A percentile compares a stretch with the other conserved stretches of the same genome.
These are phyloP conservation scores for Tremella yokohamensis DNA, from an alignment of 768 basidiomycete genomes.

Conservation along the genomic window DNA sequence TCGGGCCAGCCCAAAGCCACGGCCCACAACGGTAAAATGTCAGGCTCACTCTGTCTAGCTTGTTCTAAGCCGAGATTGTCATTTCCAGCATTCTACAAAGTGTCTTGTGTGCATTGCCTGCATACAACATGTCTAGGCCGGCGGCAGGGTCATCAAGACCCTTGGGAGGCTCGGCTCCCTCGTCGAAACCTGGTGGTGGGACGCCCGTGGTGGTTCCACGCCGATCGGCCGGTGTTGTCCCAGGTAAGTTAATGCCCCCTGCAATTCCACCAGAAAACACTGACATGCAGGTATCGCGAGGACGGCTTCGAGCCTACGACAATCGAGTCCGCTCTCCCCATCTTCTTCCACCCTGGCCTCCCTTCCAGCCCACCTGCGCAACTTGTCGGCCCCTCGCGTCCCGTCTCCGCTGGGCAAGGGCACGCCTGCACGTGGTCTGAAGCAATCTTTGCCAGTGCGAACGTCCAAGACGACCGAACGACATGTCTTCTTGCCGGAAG, in stretches of 20 bases:
- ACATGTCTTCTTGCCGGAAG: constrained; percentile 83
- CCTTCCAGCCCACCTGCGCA: constrained; percentile 46
- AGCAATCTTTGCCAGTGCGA: constrained; percentile 53
- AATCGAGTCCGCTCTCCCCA: constrained; percentile 25
- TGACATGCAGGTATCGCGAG: constrained; percentile 39
- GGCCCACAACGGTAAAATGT: too few species aligned
- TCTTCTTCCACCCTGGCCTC: constrained; percentile 31
- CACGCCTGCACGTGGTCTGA: constrained; percentile 35
- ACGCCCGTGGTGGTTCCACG: constrained; percentile 31
- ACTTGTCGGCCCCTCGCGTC: constrained; percentile 42
- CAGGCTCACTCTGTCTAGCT: neutral
- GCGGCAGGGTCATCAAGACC: constrained; percentile 34
- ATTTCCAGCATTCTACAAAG: too few species aligned
- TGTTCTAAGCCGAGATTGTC: too few species aligned
- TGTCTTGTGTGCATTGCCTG: constrained; percentile 2
- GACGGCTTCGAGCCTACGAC: constrained; percentile 47
- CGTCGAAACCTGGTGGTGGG: constrained; percentile 22
- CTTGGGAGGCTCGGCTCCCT: constrained; percentile 23
- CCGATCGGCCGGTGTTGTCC: constrained; percentile 45
- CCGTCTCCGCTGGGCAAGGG: constrained; percentile 49
- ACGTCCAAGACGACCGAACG: constrained; percentile 89
- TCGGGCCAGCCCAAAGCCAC: too few species aligned
- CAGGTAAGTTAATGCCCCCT: constrained; percentile 28
- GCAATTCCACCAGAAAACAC: neutral
- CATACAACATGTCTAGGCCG: constrained; percentile 36